Base-by-base conservation (phyloP, 305 asterid species). In the Solanum hybrid region DNA sequence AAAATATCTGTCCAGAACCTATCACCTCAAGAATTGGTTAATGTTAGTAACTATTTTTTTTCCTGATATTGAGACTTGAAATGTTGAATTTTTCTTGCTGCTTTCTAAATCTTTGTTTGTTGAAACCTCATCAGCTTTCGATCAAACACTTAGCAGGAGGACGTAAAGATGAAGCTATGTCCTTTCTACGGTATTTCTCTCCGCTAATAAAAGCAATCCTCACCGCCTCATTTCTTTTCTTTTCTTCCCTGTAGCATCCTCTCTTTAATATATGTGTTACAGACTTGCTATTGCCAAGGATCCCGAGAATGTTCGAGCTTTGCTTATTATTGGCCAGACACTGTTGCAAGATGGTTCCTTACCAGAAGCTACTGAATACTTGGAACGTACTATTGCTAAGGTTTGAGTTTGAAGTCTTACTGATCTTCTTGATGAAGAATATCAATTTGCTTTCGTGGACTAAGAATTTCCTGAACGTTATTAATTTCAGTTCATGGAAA, bases 211-310 rank as follows among this genome's bases (percentile, higher is more conserved):
- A 82, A 82, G 37, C 75, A 46, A 83, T 83, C 51, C 77, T 87
- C 82, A 88, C 34, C n/a, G 18, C 84, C 83, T 87, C 24, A 73
- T 84, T 87, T 79, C 73, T 89, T 89, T 88, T 88, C 33, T 74
- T 86, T 89, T 6, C 82, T 91, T 86, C 26, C 9, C 40, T 39
- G 28, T 87, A 84, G 73, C 12, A 69, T 88, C 24, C 78, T 24
- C 75, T 20, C 39, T 73, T 69, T 86, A 69, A 87, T 36, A 87
- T 86, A 91, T 39, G 79, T 91, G 67, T 83, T 94, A 92, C 97
- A 97, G 99, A 92, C 92, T 96, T 90, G 98, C 98, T 92, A 95
- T 96, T 88, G 93, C 92, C 92, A 96, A 96, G 96, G 99, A 97
- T 91, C 95, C 98, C 51, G 98, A 92, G 89, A 82, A 93, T 90